Conservation (phyloP, 192 early-diverging fungal genomes). For the Backusella morwellensis region DNA sequence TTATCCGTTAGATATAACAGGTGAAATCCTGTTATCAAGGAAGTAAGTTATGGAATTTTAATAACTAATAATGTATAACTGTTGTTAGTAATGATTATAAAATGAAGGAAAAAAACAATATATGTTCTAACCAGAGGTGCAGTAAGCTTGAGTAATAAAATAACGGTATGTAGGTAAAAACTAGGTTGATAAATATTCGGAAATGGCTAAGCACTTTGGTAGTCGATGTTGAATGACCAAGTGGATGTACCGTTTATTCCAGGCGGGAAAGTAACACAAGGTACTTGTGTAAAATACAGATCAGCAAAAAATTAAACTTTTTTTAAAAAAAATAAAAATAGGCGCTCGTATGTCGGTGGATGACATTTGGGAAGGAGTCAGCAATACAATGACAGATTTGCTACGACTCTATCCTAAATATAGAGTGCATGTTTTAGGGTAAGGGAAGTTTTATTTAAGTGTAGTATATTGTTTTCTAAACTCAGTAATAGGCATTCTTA, state of each 20-base stretch:
- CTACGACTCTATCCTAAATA: background rate
- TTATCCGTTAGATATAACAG: slow-evolving; percentile 1
- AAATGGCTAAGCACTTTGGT: background rate
- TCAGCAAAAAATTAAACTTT: background rate
- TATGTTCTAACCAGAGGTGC: background rate
- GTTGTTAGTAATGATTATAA: background rate
- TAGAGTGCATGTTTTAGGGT: background rate
- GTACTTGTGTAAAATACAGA: background rate
- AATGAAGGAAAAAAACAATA: background rate
- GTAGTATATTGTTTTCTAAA: background rate
- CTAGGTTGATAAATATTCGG: background rate
- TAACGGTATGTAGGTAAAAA: background rate
- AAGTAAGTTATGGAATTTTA: background rate
- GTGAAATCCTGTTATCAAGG: background rate
- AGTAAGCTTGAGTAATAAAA: background rate
- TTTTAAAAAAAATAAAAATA: background rate
- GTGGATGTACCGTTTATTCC: background rate
- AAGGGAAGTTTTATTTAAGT: background rate
- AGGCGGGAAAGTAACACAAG: background rate
- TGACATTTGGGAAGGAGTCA: background rate
- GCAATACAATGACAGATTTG: background rate
- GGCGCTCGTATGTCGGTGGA: background rate
- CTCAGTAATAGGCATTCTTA: background rate
- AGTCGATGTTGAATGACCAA: background rate
- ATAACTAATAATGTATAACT: background rate